phyloP scores from a whole-genome alignment of 1,139 yeast species.

The Pneumocystis carinii region DNA sequence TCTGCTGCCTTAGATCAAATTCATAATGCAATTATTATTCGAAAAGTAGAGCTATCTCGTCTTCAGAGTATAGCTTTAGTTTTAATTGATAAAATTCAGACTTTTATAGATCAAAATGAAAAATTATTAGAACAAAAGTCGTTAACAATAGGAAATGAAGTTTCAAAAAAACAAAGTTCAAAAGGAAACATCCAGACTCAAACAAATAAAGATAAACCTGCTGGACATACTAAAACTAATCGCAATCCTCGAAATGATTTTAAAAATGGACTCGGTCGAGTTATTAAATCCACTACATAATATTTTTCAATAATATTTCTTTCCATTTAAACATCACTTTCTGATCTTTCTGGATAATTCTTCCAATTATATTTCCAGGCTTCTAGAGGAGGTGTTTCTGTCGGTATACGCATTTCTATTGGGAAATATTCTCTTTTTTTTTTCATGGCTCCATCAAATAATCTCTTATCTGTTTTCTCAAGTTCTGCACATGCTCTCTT shows the following conservation, averaged over 20 bases:
- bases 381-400: slow-evolving; percentile 76
- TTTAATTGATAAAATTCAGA: slow-evolving; percentile 72
- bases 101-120: slow-evolving; percentile 72
- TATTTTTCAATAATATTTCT: neutral
- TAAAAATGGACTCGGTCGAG: neutral
- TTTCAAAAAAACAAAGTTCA: neutral
- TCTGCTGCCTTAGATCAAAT: slow-evolving; percentile 50
- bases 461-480: slow-evolving; percentile 34
- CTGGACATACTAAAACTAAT: neutral
- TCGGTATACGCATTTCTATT: slow-evolving; percentile 70
- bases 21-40: slow-evolving; percentile 43
- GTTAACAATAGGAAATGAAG: slow-evolving; percentile 5
- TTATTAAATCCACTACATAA: neutral
- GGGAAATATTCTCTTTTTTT: slow-evolving; percentile 39
- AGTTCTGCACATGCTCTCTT: slow-evolving; percentile 62
- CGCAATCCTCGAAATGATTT: neutral
- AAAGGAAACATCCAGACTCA: neutral
- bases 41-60: slow-evolving; percentile 67
- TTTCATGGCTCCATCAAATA: slow-evolving; percentile 36
- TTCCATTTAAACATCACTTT: neutral
- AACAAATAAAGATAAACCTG: neutral
- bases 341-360: slow-evolving; percentile 18
- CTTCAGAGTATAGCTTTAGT: slow-evolving; percentile 80
- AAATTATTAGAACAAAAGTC: slow-evolving; percentile 24
- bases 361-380: slow-evolving; percentile 65